Evolutionary conservation across 257 asterid species (phyloP).

Genomic region (Nicotiana benthamiana): DNA sequence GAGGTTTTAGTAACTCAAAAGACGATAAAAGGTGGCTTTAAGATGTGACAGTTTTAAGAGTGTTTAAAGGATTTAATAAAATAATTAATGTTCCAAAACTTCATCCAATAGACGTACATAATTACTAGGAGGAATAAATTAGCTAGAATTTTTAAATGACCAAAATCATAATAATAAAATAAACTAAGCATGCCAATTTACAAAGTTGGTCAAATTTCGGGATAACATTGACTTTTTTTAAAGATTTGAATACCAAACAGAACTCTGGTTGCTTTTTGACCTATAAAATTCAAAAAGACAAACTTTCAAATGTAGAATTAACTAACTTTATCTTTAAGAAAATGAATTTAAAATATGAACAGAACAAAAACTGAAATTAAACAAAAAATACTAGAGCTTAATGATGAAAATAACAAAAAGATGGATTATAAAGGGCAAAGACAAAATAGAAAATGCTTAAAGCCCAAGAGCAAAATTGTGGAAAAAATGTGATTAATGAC

Average conservation of each 20-base stretch:
- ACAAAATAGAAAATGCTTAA: not conserved
- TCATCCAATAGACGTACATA: not conserved
- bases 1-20: not conserved
- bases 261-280: not conserved
- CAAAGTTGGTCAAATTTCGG: not conserved
- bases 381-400: not conserved
- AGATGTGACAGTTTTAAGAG: not conserved
- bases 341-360: too few species aligned
- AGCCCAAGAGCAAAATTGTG: not conserved
- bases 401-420: not conserved
- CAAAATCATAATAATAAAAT: not conserved
- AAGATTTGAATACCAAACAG: not conserved
- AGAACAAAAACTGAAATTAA: not conserved
- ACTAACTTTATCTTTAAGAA: not conserved
- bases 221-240: not conserved
- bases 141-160: not conserved
- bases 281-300: not conserved
- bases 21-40: too few species aligned
- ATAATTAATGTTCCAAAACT: not conserved
- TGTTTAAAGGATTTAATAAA: not conserved
- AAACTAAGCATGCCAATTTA: not conserved
- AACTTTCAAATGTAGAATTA: not conserved
- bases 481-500: not conserved
- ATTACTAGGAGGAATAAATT: not conserved
- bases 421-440: not conserved